These are phyloP conservation scores for Ustulina deusta DNA, from an alignment of 2,329 filamentous ascomycete species.

Conservation along the genomic window DNA sequence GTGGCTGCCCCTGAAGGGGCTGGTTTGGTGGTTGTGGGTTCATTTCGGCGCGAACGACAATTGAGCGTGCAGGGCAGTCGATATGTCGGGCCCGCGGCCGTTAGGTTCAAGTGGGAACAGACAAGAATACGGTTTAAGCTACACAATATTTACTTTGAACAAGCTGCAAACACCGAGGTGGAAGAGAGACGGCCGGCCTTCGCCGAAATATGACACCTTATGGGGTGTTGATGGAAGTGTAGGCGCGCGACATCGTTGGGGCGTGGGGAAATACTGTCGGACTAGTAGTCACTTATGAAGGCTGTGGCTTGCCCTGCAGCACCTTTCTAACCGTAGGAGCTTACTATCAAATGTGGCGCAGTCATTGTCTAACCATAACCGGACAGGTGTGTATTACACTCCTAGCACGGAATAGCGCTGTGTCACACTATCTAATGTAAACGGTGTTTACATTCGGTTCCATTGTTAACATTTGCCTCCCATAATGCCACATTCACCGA, in stretches of 20 bases:
- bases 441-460: background rate
- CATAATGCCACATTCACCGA: background rate
- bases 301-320: conserved; percentile 13
- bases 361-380: background rate
- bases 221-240: conserved; percentile 6
- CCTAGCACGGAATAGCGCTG: background rate
- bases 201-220: background rate
- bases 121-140: background rate
- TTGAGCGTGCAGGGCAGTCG: background rate
- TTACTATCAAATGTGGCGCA: conserved; percentile 11
- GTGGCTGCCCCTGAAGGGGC: conserved; percentile 40
- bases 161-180: background rate
- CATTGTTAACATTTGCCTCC: background rate
- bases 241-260: conserved; percentile 11
- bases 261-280: background rate
- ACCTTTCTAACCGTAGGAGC: too few relatives aligned
- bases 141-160: background rate
- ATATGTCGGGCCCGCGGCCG: background rate
- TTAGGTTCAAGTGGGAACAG: background rate
- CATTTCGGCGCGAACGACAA: conserved; percentile 14
- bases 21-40: conserved; percentile 42
- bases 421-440: background rate
- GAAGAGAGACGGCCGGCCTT: background rate
- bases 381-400: too few relatives aligned
- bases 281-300: background rate